Evolutionary conservation across 164 flowering plant species (phyloP), one percentile per base, ranked within the genome.

Genomic region (Chloranthus sessilifolius): DNA sequence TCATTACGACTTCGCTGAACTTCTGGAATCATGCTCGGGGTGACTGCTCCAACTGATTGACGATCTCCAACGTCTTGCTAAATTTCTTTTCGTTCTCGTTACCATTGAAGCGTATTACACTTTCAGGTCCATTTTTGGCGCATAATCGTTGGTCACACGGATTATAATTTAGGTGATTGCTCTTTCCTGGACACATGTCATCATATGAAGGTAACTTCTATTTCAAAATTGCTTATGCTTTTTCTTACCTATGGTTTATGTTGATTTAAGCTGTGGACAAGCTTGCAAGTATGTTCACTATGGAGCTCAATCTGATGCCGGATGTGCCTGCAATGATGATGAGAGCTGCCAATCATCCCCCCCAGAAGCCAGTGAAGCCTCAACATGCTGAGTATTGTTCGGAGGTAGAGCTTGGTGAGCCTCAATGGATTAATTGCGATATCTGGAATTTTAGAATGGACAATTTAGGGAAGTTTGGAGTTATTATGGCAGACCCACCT

Each of bases 401-500:
- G 21, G 92, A 86, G 61, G 88, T 75, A 27, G 99, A 92, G 71
- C 97, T 92, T 61, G 97, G 99, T 50, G 87, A 86, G 63, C 66
- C 99, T 53, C 97, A 92, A 56, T 92, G 99, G 99, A 88, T 92
- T 4, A 82, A 88, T 46, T 92, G 97, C 71, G 99, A 88, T 59
- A 88, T 88, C 41, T 95, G 97, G 16, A 49, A 45, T 0, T 92
- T 92, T 53, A 75, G 89, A 66, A 82, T 92, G 99, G 99, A 92
- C 63, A 88, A 88, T 53, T 61, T 92, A 49, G 99, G 99, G 50
- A 78, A 86, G 61, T 92, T 86, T 73, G 99, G 99, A 55, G 95
- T 92, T 39, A 88, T 92, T 42, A 92, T 92, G 99, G 99, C 97
- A n/a, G 97, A 92, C 70, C 99, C 99, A 47, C 99, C 99, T 7